A percentile compares a stretch with the other conserved stretches of the same genome.
These are phyloP conservation scores for Diaporthe longicolla DNA, from an alignment of 2,329 filamentous ascomycete species.

Conservation along the genomic window DNA sequence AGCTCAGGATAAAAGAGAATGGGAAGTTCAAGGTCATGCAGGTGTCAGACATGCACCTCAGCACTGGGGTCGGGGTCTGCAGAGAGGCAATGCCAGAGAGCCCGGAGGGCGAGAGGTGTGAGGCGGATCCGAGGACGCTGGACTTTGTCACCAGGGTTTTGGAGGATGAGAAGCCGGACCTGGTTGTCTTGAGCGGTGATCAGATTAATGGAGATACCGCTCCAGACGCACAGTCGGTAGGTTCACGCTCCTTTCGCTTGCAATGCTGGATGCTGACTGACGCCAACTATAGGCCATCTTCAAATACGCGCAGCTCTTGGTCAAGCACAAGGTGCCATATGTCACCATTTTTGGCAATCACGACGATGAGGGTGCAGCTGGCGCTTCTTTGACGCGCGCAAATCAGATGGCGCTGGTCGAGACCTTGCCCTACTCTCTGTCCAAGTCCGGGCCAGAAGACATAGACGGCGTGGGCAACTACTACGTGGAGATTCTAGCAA, in stretches of 20 bases:
- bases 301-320: slow-evolving; percentile 89
- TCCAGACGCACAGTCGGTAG: slow-evolving; percentile 87
- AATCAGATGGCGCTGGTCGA: slow-evolving; percentile 90
- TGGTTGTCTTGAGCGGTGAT: slow-evolving; percentile 93
- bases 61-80: slow-evolving; percentile 88
- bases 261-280: slow-evolving; percentile 4
- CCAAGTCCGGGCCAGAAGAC: slow-evolving; percentile 83
- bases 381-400: slow-evolving; percentile 72
- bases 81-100: slow-evolving; percentile 86
- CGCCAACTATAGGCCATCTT: slow-evolving; percentile 78
- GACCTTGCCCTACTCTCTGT: slow-evolving; percentile 89
- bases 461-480: slow-evolving; percentile 97
- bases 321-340: slow-evolving; percentile 90
- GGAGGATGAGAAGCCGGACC: slow-evolving; percentile 92
- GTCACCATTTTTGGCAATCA: slow-evolving; percentile 97
- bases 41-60: slow-evolving; percentile 92
- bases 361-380: slow-evolving; percentile 81
- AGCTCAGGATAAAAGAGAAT: slow-evolving; percentile 85
- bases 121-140: slow-evolving; percentile 91
- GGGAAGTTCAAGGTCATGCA: slow-evolving; percentile 99
- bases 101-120: slow-evolving; percentile 82
- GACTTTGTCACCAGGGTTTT: slow-evolving; percentile 88
- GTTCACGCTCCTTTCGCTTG: slow-evolving; percentile 46
- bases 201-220: slow-evolving; percentile 96
- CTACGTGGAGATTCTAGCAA: slow-evolving; percentile 88